Evolutionary conservation across 176 grass and related monocot genomes (phyloP).

Genomic region (Bonia amplexicaulis): DNA sequence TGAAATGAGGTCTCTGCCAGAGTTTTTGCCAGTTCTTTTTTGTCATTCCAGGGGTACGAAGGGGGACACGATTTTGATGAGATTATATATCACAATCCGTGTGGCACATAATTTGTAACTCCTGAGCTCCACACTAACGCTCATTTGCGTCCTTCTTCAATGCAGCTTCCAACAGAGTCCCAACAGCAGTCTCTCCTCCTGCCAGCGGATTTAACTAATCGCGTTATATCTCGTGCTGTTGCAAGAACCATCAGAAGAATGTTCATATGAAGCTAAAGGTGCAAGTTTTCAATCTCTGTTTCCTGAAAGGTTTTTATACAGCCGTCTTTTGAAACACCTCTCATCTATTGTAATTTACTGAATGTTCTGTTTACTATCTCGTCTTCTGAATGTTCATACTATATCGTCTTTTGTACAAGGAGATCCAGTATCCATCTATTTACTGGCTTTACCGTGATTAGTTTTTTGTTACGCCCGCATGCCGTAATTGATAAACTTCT

Average conservation of each 20-base stretch:
- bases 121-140: background rate
- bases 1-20: constrained; percentile 67
- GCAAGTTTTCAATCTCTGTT: background rate
- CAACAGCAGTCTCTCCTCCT: constrained; percentile 74
- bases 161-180: constrained; percentile 66
- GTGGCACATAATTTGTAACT: background rate
- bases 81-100: background rate
- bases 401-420: too few species aligned
- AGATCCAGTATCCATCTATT: background rate
- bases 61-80: background rate
- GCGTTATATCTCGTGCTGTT: constrained; percentile 63
- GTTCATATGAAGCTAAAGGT: constrained; percentile 45
- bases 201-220: constrained; percentile 66
- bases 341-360: too few species aligned
- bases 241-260: constrained; percentile 81
- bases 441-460: background rate
- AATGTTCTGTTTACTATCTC: too few species aligned
- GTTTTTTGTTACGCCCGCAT: background rate
- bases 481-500: background rate
- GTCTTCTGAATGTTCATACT: too few species aligned
- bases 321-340: background rate
- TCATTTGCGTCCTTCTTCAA: constrained; percentile 22
- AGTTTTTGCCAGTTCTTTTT: constrained; percentile 59
- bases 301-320: background rate
- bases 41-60: constrained; percentile 70